Percentiles rank a stretch among this genome's conserved stretches.
Conservation (phyloP, 805 yeast species). For the Ogataea trehaloabstinens region DNA sequence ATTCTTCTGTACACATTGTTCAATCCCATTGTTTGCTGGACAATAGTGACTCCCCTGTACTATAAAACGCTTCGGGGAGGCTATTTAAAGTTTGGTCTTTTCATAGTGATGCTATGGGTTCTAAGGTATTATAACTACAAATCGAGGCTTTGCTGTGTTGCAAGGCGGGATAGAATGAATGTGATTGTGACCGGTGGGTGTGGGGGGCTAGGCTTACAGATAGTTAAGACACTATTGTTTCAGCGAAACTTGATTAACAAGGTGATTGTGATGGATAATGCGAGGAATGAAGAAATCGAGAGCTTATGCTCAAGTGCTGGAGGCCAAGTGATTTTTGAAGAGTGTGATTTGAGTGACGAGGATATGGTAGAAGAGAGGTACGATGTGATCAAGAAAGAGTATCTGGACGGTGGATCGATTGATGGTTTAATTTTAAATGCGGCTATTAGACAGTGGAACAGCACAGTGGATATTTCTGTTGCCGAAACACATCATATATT, state of each 20-base stretch:
- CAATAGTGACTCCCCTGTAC: constrained; percentile 7
- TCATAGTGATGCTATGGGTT: constrained; percentile 21
- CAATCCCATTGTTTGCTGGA: constrained; percentile 23
- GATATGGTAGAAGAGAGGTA: constrained; percentile 22
- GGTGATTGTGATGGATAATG: constrained; percentile 10
- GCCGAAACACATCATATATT: constrained; percentile 31
- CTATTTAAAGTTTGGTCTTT: constrained; percentile 6
- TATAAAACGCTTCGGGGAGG: constrained; percentile 1
- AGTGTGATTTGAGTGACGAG: constrained; percentile 24
- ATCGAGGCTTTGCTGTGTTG: constrained; percentile 7
- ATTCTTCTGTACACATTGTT: constrained; percentile 11
- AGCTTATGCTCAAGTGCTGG: constrained; percentile 3
- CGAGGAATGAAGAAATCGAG: constrained; percentile 8
- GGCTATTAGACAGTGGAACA: constrained; percentile 40
- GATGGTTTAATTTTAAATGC: constrained; percentile 47
- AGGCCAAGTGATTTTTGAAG: constrained; percentile 22
- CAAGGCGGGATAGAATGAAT: constrained; percentile 5
- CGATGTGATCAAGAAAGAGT: constrained; percentile 20
- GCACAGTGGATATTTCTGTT: constrained; percentile 27
- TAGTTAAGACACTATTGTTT: constrained; percentile 28
- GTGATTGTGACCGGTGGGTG: constrained; percentile 53
- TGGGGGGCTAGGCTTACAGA: constrained; percentile 46
- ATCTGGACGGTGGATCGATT: constrained; percentile 14
- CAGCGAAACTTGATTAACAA: neutral
- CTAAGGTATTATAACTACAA: constrained; percentile 16